Percentiles rank a stretch among this genome's conserved stretches.
phyloP scores from a whole-genome alignment of 75 land plant species.

The Isoetes taiwanensis region DNA sequence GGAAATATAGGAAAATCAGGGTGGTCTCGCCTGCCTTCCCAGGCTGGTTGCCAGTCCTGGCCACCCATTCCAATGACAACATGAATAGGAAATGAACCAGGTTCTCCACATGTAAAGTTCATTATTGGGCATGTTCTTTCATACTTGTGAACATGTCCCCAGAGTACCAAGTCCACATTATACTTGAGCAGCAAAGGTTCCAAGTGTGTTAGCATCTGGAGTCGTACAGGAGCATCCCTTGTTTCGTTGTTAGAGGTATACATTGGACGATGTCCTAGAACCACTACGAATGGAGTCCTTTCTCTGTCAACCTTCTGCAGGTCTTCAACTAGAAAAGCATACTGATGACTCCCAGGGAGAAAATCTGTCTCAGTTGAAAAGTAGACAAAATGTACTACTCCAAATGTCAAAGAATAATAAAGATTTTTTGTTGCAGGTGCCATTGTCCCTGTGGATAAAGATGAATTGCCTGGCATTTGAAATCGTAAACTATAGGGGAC shows the following conservation, averaged over 20 bases:
- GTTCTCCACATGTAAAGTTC: slow-evolving; percentile 47
- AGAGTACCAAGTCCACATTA: slow-evolving; percentile 61
- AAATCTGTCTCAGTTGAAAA: slow-evolving; percentile 86
- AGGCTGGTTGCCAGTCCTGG: slow-evolving; percentile 71
- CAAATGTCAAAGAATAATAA: slow-evolving; percentile 60
- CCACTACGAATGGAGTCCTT: slow-evolving; percentile 69
- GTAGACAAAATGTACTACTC: slow-evolving; percentile 74
- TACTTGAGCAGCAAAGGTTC: slow-evolving; percentile 66
- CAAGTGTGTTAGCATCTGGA: slow-evolving; percentile 36
- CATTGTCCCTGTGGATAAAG: slow-evolving; percentile 41
- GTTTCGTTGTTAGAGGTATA: slow-evolving; percentile 58
- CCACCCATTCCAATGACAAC: slow-evolving; percentile 93
- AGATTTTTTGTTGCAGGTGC: slow-evolving; percentile 56
- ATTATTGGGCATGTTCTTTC: slow-evolving; percentile 81
- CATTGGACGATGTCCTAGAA: slow-evolving; percentile 93
- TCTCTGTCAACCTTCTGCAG: slow-evolving; percentile 51
- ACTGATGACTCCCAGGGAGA: slow-evolving; percentile 62
- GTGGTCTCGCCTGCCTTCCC: slow-evolving; percentile 65
- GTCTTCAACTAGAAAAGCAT: slow-evolving; percentile 49
- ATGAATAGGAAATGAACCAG: slow-evolving; percentile 39
- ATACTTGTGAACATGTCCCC: slow-evolving; percentile 93
- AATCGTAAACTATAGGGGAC: slow-evolving; percentile 81
- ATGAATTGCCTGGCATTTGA: slow-evolving; percentile 78
- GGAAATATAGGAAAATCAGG: slow-evolving; percentile 53
- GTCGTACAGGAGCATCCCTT: slow-evolving; percentile 30